Base-by-base conservation (phyloP, 371 early-diverging fungal species). In the Actinomucor elegans region DNA sequence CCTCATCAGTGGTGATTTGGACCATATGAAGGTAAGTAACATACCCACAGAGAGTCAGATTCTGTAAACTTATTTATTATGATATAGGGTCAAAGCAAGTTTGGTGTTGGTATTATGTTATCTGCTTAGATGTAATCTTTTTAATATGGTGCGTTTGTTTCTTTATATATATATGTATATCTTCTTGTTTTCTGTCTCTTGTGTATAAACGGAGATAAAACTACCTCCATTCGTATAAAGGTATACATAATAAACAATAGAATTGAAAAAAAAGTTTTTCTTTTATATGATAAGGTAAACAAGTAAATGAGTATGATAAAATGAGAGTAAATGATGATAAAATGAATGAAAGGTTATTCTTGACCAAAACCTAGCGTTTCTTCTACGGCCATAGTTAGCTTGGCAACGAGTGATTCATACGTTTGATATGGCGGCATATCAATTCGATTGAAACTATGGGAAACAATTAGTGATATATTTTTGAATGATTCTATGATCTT, bases 381-480 rank as follows among this genome's bases (percentile, higher is more conserved):
- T 71, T 96, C 96, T 27, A 98, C 91, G 6, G 98, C 98, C 56
- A 94, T 62, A 14, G 91, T 88, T 48, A 98, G 73, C 66, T 97
- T 94, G 27, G 81, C 67, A 9, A 86, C 86, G 55, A 97, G 71
- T 23, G 76, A 64, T 36, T 87, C 85, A 43, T 84, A 84, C 5
- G 75, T 71, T 56, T 80, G 79, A 69, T 98, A 98, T n/a, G 90
- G 90, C 40, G 98, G 98, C 65, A 98, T 77, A 65, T 96, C 96
- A 52, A 98, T 85, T 38, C 96, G 92, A 66, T 98, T 98, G 77
- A 98, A 98, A 60, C 90, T 87, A 52, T 31, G n/a, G n/a, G n/a
- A 40, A 28, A 46, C 48, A 29, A 33, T 23, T 44, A 40, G 21
- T 17, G 37, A 23, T 14, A n/a, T 9, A 14, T 28, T 27, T 12